phyloP scores from a whole-genome alignment of 208 protist species.

The Acanthamoeba royreba region DNA sequence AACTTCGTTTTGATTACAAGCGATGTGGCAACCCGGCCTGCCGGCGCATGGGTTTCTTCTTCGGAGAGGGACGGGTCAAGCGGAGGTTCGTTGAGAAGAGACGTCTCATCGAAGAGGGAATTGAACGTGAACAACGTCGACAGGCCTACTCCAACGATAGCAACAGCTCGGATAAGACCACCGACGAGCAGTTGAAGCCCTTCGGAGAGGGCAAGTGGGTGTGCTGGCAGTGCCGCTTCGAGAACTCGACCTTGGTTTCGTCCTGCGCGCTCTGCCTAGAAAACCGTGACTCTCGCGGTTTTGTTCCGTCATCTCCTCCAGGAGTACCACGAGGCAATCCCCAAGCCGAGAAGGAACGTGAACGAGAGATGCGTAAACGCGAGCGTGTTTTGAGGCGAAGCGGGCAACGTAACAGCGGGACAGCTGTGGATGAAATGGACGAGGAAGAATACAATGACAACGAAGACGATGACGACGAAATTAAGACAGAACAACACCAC shows the following conservation, averaged over 20 bases:
- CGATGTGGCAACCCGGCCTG: background rate
- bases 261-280: background rate
- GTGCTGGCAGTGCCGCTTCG: background rate
- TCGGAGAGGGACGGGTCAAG: background rate
- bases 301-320: background rate
- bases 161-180: background rate
- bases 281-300: background rate
- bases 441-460: background rate
- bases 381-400: background rate
- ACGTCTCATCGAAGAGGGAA: background rate
- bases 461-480: background rate
- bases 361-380: background rate
- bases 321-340: background rate
- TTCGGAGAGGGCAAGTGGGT: background rate
- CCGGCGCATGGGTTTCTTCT: background rate
- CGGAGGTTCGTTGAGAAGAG: background rate
- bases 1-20: background rate
- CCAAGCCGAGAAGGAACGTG: background rate
- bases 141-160: background rate
- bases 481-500: background rate
- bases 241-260: background rate
- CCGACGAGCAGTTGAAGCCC: background rate
- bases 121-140: background rate
- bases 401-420: background rate
- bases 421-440: background rate